phyloP scores from a whole-genome alignment of 176 grass and related monocot species.

The Carex littledalei region DNA sequence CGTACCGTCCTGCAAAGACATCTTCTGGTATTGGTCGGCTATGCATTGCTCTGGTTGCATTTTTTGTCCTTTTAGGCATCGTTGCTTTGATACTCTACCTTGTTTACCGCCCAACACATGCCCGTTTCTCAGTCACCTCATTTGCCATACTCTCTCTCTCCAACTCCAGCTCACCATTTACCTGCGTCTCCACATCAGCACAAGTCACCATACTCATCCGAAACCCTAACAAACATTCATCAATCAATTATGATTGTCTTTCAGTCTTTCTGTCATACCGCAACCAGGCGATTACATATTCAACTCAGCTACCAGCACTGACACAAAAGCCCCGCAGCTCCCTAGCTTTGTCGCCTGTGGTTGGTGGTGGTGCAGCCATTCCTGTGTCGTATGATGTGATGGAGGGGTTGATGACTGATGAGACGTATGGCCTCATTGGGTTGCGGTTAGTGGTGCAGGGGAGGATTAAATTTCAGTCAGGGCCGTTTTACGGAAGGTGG shows the following conservation, averaged over 20 bases:
- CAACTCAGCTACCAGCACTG: slow-evolving; percentile 47
- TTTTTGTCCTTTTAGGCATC: slow-evolving; percentile 27
- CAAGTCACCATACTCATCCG: slow-evolving; percentile 64
- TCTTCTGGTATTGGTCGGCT: background rate
- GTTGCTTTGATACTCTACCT: slow-evolving; percentile 56
- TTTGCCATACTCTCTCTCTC: slow-evolving; percentile 52
- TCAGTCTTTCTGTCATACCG: slow-evolving; percentile 55
- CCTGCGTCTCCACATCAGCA: slow-evolving; percentile 39
- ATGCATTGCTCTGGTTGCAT: background rate
- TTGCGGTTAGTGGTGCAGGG: slow-evolving; percentile 66
- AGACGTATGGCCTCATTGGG: slow-evolving; percentile 41
- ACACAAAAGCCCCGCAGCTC: slow-evolving; percentile 39
- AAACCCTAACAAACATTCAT: slow-evolving; percentile 49
- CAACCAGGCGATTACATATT: slow-evolving; percentile 50
- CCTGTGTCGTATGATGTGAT: slow-evolving; percentile 42
- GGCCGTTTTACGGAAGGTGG: slow-evolving; percentile 52
- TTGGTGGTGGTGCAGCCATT: slow-evolving; percentile 11
- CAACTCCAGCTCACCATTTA: slow-evolving; percentile 26
- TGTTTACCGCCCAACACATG: slow-evolving; percentile 48
- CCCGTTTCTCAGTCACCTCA: slow-evolving; percentile 45
- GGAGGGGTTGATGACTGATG: slow-evolving; percentile 47
- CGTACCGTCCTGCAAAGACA: background rate
- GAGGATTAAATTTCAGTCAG: slow-evolving; percentile 52
- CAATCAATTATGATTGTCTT: slow-evolving; percentile 61
- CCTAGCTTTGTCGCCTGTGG: slow-evolving; percentile 35